These are phyloP conservation scores for Gnomoniopsis sp. DNA, from an alignment of 2,329 filamentous ascomycete species.

Conservation along the genomic window DNA sequence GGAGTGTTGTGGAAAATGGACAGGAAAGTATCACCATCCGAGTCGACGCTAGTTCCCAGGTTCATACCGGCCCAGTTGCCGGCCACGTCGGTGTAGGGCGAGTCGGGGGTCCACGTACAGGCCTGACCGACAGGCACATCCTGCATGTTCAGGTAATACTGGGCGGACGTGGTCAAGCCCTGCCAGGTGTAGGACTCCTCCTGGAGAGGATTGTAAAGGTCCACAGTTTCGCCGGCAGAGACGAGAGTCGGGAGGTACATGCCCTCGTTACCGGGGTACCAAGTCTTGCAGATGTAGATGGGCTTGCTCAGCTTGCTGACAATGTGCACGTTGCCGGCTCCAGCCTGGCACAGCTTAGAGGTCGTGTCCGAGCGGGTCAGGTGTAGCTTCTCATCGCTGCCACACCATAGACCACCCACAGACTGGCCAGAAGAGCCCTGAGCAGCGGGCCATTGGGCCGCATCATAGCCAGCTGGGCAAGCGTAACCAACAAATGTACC, in stretches of 20 bases:
- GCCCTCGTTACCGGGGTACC: constrained; percentile 89
- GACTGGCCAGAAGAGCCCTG: constrained; percentile 83
- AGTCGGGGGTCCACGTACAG: constrained; percentile 68
- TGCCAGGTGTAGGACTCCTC: constrained; percentile 75
- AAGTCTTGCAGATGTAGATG: constrained; percentile 84
- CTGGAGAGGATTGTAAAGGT: constrained; percentile 73
- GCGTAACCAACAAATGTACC: constrained; percentile 86
- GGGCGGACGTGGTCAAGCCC: constrained; percentile 73
- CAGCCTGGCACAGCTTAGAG: constrained; percentile 68
- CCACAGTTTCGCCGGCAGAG: constrained; percentile 52
- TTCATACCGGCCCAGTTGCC: constrained; percentile 89
- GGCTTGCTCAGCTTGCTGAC: constrained; percentile 67
- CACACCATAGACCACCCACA: constrained; percentile 83
- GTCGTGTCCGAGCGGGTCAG: constrained; percentile 66
- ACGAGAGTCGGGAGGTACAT: constrained; percentile 77
- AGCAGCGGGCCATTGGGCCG: constrained; percentile 79
- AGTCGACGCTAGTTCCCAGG: constrained; percentile 72
- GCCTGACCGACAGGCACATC: constrained; percentile 64
- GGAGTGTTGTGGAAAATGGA: constrained; percentile 83
- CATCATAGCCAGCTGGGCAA: constrained; percentile 88
- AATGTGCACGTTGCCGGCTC: constrained; percentile 67
- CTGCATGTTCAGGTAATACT: constrained; percentile 93
- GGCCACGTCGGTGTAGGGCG: constrained; percentile 44
- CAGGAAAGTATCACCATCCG: constrained; percentile 66
- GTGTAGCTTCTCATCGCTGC: constrained; percentile 66